Conservation (phyloP, 176 grass and related monocot species). For the Triticum monococcum region DNA sequence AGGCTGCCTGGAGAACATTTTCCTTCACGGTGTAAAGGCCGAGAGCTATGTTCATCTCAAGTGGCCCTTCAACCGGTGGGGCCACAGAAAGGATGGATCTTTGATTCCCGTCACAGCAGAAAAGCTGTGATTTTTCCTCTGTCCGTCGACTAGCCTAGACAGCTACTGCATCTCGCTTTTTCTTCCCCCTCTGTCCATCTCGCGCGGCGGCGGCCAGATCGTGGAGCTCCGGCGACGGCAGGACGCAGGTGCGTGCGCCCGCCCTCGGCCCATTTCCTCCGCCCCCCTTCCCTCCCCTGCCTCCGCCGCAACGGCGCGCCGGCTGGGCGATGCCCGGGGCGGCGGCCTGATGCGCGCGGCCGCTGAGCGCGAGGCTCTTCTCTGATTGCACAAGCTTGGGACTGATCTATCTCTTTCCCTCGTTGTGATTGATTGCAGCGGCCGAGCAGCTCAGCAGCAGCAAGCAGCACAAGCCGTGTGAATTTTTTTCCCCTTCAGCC, state of each 20-base stretch:
- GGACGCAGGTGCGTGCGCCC: background rate
- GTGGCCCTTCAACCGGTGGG: too few species aligned
- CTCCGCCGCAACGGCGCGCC: background rate
- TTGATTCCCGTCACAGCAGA: background rate
- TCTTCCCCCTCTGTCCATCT: background rate
- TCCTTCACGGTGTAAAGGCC: too few species aligned
- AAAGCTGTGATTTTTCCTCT: background rate
- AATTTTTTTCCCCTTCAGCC: background rate
- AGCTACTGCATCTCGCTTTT: background rate
- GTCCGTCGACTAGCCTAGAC: background rate
- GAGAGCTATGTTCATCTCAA: too few species aligned
- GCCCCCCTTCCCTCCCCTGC: background rate
- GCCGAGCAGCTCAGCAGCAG: background rate
- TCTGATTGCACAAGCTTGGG: background rate
- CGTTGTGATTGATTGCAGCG: background rate
- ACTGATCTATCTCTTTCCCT: background rate
- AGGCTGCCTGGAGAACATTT: too few species aligned
- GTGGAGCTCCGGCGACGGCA: background rate
- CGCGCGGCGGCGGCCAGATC: background rate
- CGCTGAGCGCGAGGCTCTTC: too few species aligned
- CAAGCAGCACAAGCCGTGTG: background rate
- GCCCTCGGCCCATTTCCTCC: background rate
- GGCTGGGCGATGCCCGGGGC: background rate
- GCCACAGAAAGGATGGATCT: background rate
- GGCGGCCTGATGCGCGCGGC: background rate